Evolutionary conservation across 2,329 filamentous ascomycete genomes (phyloP), one percentile per base, ranked within the genome.

Genomic region (Claviceps purpurea): DNA sequence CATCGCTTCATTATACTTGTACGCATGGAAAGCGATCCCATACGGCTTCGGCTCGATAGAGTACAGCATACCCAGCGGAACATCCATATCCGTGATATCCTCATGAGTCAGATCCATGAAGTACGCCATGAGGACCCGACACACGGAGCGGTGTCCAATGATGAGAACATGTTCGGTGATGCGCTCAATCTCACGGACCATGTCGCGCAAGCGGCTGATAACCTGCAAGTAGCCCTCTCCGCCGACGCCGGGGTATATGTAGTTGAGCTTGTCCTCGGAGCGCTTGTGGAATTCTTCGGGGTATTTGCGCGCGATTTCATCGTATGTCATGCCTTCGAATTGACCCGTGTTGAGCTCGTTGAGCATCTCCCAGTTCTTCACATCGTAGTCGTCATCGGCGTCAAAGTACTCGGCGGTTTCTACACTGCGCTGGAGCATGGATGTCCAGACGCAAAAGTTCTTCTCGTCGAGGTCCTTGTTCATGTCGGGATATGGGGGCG

Each of bases 401-500:
- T 95, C 87, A 65, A 97, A 98, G 65, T 86, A 85, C 57, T 93
- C 82, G 0, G 86, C 89, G 0, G 90, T 94, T 63, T 95, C 82
- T 49, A 93, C 84, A 55, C 87, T 89, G 57, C 93, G 86, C 64
- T 87, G 85, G 56, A 98, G 79, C 91, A 97, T 97, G 2, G 88
- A 95, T 0, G 91, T 96, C 93, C 93, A 98, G 16, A 98, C 88
- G 66, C 93, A 98, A 65, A 96, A 97, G 64, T 89, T 89, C 72
- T 95, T 95, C 62, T 87, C 78, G 34, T 85, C 79, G 34, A 82
- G 72, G 48, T 84, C 82, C 49, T 76, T 76, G 56, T 81, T 77
- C 59, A 84, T 84, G 64, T 95, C 88, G 0, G 93, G 93, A 62
- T 98, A 97, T 0, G 93, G 93, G 4, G 93, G 93, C 0, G 93